Evolutionary conservation across 176 grass and related monocot species (phyloP).

Genomic region (Carex scoparia): DNA sequence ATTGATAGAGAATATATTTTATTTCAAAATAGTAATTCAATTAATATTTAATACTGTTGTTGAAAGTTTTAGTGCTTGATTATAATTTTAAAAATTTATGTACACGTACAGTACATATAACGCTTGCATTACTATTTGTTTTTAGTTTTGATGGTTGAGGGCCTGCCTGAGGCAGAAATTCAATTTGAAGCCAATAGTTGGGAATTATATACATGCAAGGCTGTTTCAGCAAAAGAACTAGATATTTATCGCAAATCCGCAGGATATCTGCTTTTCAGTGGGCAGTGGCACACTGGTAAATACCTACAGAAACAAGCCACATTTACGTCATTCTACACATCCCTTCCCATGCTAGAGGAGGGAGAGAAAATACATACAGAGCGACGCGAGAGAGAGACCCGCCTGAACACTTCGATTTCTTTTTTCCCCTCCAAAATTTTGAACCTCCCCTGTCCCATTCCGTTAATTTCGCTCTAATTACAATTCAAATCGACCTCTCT

Average conservation of each 20-base stretch:
- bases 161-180: neutral
- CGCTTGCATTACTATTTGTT: neutral
- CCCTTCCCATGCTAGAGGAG: neutral
- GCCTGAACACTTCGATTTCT: slow-evolving; percentile 38
- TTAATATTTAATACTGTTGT: neutral
- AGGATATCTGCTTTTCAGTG: neutral
- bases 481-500: neutral
- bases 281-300: neutral
- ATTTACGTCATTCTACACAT: slow-evolving; percentile 10
- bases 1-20: neutral
- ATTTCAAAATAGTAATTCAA: neutral
- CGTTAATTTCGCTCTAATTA: slow-evolving; percentile 11
- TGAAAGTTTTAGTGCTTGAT: neutral
- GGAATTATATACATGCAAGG: neutral
- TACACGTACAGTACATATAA: neutral
- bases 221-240: neutral
- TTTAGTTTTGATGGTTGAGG: neutral
- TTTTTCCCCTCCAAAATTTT: slow-evolving; percentile 36
- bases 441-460: neutral
- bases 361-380: neutral
- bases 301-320: neutral
- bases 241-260: neutral
- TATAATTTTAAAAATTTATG: neutral
- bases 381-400: slow-evolving; percentile 5
- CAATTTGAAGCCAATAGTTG: neutral